Conservation (phyloP, 768 basidiomycete genomes). For the Lentinula guzmanii region DNA sequence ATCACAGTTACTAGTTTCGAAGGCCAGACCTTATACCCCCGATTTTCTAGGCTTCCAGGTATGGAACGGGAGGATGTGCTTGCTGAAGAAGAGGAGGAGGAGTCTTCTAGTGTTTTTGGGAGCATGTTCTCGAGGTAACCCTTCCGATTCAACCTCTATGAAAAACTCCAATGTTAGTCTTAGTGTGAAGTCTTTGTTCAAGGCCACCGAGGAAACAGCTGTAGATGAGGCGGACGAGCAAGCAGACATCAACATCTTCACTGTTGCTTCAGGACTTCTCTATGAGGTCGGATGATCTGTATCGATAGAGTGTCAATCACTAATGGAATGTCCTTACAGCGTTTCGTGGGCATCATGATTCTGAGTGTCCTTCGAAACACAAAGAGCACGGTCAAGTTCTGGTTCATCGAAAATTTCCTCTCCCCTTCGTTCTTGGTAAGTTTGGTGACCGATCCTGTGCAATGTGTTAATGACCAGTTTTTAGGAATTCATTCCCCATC, state of each 20-base stretch:
- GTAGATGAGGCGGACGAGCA: constrained; percentile 32
- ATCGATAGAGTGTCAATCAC: background rate
- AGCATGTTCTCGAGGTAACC: constrained; percentile 48
- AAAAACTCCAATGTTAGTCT: background rate
- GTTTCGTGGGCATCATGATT: constrained; percentile 98
- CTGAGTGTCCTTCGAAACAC: constrained; percentile 93
- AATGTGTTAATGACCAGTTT: background rate
- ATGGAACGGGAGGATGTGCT: constrained; percentile 84
- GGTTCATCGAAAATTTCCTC: constrained; percentile 99
- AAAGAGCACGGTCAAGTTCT: constrained; percentile 93
- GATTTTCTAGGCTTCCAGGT: constrained; percentile 61
- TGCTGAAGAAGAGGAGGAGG: constrained; percentile 29
- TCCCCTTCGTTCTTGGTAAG: constrained; percentile 92
- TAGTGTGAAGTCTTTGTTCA: constrained; percentile 7
- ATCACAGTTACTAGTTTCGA: constrained; percentile 87
- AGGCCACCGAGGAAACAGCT: constrained; percentile 13
- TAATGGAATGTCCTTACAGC: constrained; percentile 36
- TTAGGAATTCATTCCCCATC: constrained; percentile 91
- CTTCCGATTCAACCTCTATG: background rate
- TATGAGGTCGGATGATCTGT: constrained; percentile 66
- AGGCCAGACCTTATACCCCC: constrained; percentile 84
- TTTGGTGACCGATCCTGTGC: constrained; percentile 6
- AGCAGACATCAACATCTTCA: constrained; percentile 98
- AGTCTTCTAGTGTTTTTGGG: constrained; percentile 35
- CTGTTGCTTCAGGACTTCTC: constrained; percentile 92